Percentiles rank a stretch among this genome's conserved stretches.
phyloP scores from a whole-genome alignment of 225 moss, liverwort and hornwort species.

The Lunularia cruciata region DNA sequence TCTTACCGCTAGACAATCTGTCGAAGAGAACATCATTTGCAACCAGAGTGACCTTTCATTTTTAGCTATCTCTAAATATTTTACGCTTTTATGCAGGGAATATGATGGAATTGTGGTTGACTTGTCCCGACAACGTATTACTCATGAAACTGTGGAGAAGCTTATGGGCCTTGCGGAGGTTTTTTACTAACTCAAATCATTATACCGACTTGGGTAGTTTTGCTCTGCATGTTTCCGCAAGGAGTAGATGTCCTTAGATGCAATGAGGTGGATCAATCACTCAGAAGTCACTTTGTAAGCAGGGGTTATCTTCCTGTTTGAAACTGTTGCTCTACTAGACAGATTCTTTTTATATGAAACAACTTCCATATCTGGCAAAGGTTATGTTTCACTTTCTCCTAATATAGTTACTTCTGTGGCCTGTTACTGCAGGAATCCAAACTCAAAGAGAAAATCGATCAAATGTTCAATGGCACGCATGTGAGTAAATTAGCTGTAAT shows the following conservation, averaged over 20 bases:
- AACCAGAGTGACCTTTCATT: neutral
- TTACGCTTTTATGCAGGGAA: constrained; percentile 52
- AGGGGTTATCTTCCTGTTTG: too few species aligned
- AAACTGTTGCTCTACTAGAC: too few species aligned
- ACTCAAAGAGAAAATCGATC: constrained; percentile 77
- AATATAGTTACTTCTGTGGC: neutral
- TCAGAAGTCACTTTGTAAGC: too few species aligned
- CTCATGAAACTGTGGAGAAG: constrained; percentile 68
- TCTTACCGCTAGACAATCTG: too few species aligned
- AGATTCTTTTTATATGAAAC: too few species aligned
- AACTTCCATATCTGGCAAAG: too few species aligned
- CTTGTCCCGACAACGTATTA: constrained; percentile 87
- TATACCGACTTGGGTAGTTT: neutral
- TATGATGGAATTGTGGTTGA: constrained; percentile 87
- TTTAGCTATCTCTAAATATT: neutral
- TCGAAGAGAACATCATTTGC: too few species aligned
- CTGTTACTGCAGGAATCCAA: constrained; percentile 65
- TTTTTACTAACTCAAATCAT: neutral
- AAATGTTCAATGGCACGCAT: constrained; percentile 83
- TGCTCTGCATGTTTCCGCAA: neutral
- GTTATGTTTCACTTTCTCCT: too few species aligned
- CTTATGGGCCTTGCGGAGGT: constrained; percentile 83
- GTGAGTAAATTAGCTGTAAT: constrained; percentile 41
- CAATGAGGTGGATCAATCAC: too few species aligned
- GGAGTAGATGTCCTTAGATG: neutral